Percentiles rank a stretch among this genome's conserved stretches.
Conservation (phyloP, 176 grass and related monocot genomes). For the Carex pumila region DNA sequence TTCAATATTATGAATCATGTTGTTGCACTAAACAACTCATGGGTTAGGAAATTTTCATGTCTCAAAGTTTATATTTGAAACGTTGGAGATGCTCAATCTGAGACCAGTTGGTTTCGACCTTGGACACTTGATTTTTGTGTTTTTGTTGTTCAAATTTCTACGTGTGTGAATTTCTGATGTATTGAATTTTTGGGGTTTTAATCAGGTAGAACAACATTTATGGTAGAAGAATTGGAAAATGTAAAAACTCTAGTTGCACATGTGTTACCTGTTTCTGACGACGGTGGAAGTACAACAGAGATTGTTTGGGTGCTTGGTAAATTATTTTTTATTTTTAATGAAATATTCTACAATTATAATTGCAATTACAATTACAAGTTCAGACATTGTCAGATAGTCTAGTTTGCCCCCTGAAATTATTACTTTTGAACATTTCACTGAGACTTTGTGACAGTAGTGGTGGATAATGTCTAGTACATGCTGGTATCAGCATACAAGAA, state of each 20-base stretch:
- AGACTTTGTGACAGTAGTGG: neutral
- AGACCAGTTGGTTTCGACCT: no score
- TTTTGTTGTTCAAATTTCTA: no score
- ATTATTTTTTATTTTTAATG: neutral
- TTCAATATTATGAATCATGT: no score
- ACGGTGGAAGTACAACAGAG: constrained; percentile 94
- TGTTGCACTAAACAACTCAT: no score
- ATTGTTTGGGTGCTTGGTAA: constrained; percentile 92
- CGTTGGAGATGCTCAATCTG: no score
- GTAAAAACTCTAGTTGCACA: constrained; percentile 71
- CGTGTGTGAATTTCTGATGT: neutral
- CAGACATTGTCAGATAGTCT: no score
- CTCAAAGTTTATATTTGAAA: no score
- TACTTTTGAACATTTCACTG: neutral
- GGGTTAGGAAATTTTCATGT: no score
- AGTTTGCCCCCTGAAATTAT: neutral
- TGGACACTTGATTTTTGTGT: no score
- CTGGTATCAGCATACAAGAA: no score
- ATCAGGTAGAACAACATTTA: constrained; percentile 79
- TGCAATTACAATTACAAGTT: neutral
- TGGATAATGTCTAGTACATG: no score
- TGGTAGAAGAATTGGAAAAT: constrained; percentile 80
- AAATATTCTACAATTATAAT: neutral
- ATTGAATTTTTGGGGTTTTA: neutral
- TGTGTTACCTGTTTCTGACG: constrained; percentile 82